These are phyloP conservation scores for Trichosporon sp. DNA, from an alignment of 1,284 basidiomycete species.

Conservation along the genomic window DNA sequence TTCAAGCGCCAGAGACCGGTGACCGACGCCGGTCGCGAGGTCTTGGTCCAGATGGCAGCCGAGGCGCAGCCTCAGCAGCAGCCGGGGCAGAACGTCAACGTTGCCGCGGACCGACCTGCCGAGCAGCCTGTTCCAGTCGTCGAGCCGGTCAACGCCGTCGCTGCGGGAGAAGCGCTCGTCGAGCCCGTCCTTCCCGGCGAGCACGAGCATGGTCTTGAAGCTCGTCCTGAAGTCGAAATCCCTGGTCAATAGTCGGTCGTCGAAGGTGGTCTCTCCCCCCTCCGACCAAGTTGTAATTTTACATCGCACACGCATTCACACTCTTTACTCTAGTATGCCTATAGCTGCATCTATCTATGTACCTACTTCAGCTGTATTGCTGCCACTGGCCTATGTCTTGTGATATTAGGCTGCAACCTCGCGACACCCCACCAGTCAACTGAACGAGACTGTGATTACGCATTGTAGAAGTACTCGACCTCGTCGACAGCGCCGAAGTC, in stretches of 20 bases:
- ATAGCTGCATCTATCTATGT: not conserved
- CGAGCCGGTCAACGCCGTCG: not conserved
- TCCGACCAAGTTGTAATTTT: not conserved
- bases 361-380: not conserved
- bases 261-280: not conserved
- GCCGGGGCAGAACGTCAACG: not conserved
- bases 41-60: not conserved
- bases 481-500: constrained; percentile 45
- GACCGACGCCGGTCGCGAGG: not conserved
- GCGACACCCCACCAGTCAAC: not conserved
- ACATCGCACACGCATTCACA: not conserved
- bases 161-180: not conserved
- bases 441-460: not conserved
- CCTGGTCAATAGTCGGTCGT: not conserved
- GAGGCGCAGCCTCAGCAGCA: not conserved
- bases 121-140: not conserved
- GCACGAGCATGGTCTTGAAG: not conserved
- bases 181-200: not conserved
- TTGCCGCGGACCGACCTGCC: not conserved
- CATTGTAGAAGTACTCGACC: constrained; percentile 43
- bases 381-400: not conserved
- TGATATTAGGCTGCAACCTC: not conserved
- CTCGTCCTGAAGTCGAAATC: not conserved
- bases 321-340: not conserved
- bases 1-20: not conserved